Evolutionary conservation across 2,329 filamentous ascomycete species (phyloP).

Genomic region (Fusarium citri): DNA sequence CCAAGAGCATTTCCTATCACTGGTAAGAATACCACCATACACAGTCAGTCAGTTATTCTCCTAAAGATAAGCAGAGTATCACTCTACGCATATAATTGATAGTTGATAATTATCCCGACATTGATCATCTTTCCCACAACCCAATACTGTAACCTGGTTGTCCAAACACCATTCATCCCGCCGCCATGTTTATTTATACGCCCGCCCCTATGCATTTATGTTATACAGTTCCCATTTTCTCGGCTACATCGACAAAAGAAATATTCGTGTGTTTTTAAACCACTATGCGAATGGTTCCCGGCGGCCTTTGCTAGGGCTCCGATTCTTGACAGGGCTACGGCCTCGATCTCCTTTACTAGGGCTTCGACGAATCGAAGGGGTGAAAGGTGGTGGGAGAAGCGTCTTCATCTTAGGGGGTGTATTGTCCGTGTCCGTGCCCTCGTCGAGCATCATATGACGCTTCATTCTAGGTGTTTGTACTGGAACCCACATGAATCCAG

Average conservation of each 20-base stretch:
- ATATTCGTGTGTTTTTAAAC: slow-evolving; percentile 1
- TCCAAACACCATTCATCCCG: slow-evolving; percentile 27
- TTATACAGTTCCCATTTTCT: slow-evolving; percentile 38
- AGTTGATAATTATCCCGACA: slow-evolving; percentile 22
- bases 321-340: slow-evolving; percentile 61
- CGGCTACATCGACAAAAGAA: slow-evolving; percentile 15
- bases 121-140: slow-evolving; percentile 7
- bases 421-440: slow-evolving; percentile 64
- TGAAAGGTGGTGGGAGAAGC: slow-evolving; percentile 58
- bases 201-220: slow-evolving; percentile 32
- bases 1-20: not conserved
- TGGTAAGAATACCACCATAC: not conserved
- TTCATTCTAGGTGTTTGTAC: slow-evolving; percentile 61
- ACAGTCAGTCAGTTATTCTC: not conserved
- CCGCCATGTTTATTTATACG: slow-evolving; percentile 28
- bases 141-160: slow-evolving; percentile 22
- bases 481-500: slow-evolving; percentile 63
- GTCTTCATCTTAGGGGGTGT: slow-evolving; percentile 58
- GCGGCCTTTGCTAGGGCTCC: slow-evolving; percentile 53
- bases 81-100: slow-evolving; percentile 16
- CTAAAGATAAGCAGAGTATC: slow-evolving; percentile 7
- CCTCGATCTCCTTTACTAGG: slow-evolving; percentile 63
- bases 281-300: slow-evolving; percentile 23
- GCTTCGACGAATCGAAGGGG: slow-evolving; percentile 60
- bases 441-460: slow-evolving; percentile 57